These are phyloP conservation scores for Lithohypha guttulata DNA, from an alignment of 2,329 filamentous ascomycete species.

Conservation along the genomic window DNA sequence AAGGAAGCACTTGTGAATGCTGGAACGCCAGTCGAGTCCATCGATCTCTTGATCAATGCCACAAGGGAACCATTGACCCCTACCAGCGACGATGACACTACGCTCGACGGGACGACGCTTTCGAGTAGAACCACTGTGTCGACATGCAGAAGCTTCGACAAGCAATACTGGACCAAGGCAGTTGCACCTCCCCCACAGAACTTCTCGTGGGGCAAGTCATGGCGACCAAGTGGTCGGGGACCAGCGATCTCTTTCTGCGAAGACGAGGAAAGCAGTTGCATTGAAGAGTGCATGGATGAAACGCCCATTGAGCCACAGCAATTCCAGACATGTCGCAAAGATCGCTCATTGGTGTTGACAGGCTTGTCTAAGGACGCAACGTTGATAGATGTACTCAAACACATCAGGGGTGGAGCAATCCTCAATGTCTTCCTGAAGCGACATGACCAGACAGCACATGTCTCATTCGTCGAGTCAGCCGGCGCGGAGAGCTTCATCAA, in stretches of 20 bases:
- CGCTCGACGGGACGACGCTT: too few relatives aligned
- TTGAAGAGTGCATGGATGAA: constrained; percentile 12
- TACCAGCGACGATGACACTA: not conserved
- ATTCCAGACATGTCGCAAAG: not conserved
- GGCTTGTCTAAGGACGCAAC: constrained; percentile 53
- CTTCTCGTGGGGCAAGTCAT: not conserved
- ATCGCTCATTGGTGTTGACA: constrained; percentile 51
- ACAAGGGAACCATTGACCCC: not conserved
- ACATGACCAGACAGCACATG: constrained; percentile 48
- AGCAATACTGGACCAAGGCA: not conserved
- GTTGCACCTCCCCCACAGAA: not conserved
- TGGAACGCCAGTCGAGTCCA: constrained; percentile 10
- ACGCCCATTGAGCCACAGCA: constrained; percentile 13
- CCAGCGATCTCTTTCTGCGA: constrained; percentile 13
- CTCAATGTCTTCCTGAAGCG: constrained; percentile 55
- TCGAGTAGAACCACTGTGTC: too few relatives aligned
- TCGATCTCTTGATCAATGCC: constrained; percentile 12
- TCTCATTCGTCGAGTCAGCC: constrained; percentile 59
- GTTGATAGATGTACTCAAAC: constrained; percentile 53
- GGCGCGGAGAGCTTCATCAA: constrained; percentile 56
- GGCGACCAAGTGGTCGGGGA: not conserved
- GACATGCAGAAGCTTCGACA: not conserved
- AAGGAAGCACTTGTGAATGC: constrained; percentile 13
- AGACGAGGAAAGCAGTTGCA: constrained; percentile 26
- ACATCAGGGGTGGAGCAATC: constrained; percentile 59